Evolutionary conservation across 23 red algal genomes (phyloP), one percentile per base, ranked within the genome.

Genomic region (Pyropia yezoensis): DNA sequence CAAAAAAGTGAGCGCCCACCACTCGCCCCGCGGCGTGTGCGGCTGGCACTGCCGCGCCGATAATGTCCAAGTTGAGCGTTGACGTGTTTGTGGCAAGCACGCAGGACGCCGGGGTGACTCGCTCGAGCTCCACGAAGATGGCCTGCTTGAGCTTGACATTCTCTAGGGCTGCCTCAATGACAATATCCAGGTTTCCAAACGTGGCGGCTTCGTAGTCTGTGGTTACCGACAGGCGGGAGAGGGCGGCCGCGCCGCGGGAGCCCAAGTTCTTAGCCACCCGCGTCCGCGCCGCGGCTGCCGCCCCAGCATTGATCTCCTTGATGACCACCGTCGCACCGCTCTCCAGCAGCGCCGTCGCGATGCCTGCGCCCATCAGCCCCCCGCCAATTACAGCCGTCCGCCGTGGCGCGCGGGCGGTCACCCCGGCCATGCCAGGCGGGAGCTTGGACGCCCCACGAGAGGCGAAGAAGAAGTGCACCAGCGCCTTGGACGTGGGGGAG

Each of bases 341-440:
- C 5, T 61, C 47, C 33, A 91, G 52, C 33, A 90, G 64, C 2
- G 67, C 69, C 20, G 94, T 73, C 3, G 94, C 94, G 69, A 98
- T 98, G 17, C 94, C 94, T 18, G 83, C 85, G 59, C 94, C 94
- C 94, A 98, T 98, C 27, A 98, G 79, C 18, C 94, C 94, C 50
- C 94, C 94, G 18, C 94, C 94, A 54, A 98, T 64, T 20, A 98
- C 70, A 15, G 74, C 86, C 54, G 85, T 76, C 33, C 54, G 69
- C 73, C 72, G 66, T 3, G 69, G 67, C 27, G 55, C 27, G 20
- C 60, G 63, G n/a, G 29, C 58, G 39, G 63, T 14, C 4, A 47
- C 34, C 0, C 84, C 84, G 7, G 33, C n/a, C 7, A 66, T 47
- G 22, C 58, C 59, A 7, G 73, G 58, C 6, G 13, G 33, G 3